Base-by-base conservation (phyloP, 768 basidiomycete genomes). In the Roridomyces roridus region DNA sequence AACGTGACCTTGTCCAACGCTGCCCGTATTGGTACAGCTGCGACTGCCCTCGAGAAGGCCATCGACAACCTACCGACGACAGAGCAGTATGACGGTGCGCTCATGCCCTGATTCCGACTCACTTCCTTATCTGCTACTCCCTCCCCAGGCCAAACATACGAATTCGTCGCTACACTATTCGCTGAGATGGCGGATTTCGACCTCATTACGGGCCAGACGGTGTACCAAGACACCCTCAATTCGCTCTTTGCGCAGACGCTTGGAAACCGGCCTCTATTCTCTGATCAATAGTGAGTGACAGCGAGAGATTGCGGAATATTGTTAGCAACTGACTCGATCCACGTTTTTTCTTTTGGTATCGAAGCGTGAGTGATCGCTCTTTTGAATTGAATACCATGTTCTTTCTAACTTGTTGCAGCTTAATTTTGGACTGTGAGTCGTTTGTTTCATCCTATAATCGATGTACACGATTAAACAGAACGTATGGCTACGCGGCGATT, bases 121-220 rank as follows among this genome's bases (percentile, higher is more conserved):
- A n/a, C n/a, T n/a, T n/a, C n/a, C n/a, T n/a, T n/a, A n/a, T n/a
- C n/a, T n/a, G n/a, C n/a, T n/a, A n/a, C n/a, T n/a, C n/a, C n/a
- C n/a, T n/a, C n/a, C n/a, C n/a, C 36, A 54, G 51, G 51, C 15
- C 43, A 53, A 21, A 45, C 36, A 17, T 54, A 28, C 21, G 52
- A 46, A 25, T 2, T 28, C 34, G 42, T 46, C n/a, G 51, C 24
- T 2, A 46, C 31, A 14, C 3, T 46, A 24, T 54, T 37, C 36
- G 26, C 43, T 15, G 29, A 54, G 35, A 54, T 54, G 52, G 52
- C 52, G 20, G 36, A 54, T 41, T 29, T 54, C 26, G 52, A 54
- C 28, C 14, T 34, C 23, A 21, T 46, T 35, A 46, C 17, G 8
- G 26, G 37, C 31, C 52, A 54, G 26, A 46, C 24, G 8, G n/a